A percentile compares a stretch with the other conserved stretches of the same genome.
Conservation (phyloP, 176 grass and related monocot species). For the Pontederia crassipes region DNA sequence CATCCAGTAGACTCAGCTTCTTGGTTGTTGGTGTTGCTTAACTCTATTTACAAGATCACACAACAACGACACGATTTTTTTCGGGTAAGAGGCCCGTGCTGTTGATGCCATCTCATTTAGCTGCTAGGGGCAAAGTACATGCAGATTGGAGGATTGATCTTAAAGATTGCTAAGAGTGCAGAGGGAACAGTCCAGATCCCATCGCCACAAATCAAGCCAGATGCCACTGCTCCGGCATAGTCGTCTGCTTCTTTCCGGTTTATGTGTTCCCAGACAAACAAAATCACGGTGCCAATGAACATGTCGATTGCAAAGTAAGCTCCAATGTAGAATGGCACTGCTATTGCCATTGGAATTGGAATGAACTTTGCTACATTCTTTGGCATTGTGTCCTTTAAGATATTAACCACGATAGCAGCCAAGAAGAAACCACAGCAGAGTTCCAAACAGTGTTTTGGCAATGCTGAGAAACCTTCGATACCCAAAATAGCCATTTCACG, state of each 20-base stretch:
- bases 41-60: too few species aligned
- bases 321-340: conserved; percentile 84
- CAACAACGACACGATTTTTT: conserved; percentile 1
- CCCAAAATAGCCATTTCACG: conserved; percentile 84
- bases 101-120: not conserved
- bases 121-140: conserved; percentile 62
- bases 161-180: conserved; percentile 60
- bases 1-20: too few species aligned
- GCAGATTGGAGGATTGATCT: conserved; percentile 68
- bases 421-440: conserved; percentile 59
- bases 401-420: conserved; percentile 47
- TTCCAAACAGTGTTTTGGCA: conserved; percentile 60
- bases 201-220: conserved; percentile 80
- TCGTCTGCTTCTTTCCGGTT: conserved; percentile 61
- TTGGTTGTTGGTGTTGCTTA: too few species aligned
- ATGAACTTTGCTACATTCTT: conserved; percentile 52
- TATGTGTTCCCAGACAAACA: conserved; percentile 63
- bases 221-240: conserved; percentile 50
- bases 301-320: conserved; percentile 86
- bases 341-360: conserved; percentile 79
- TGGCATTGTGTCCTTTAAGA: conserved; percentile 36
- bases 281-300: conserved; percentile 63
- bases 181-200: conserved; percentile 87
- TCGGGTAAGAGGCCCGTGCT: too few species aligned
- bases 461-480: conserved; percentile 48